These are phyloP conservation scores for Pseudogymnoascus sp. DNA, from an alignment of 2,329 filamentous ascomycete species.

Conservation along the genomic window DNA sequence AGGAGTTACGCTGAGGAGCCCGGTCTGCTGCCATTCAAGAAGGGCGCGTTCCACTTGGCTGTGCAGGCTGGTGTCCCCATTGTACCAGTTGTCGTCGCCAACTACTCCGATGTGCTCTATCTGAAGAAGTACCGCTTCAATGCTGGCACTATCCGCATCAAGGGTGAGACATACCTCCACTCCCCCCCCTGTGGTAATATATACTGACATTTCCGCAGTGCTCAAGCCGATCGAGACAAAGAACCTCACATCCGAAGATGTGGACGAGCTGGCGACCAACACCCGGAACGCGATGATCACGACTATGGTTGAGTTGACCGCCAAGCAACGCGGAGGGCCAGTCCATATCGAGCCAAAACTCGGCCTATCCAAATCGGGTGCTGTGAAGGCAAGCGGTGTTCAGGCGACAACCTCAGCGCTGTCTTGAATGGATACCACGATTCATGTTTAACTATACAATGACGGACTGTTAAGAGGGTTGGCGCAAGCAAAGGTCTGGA, in stretches of 20 bases:
- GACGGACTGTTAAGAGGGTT: background rate
- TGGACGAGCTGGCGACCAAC: constrained; percentile 62
- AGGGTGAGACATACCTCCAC: constrained; percentile 45
- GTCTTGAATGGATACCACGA: constrained; percentile 6
- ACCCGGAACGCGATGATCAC: constrained; percentile 71
- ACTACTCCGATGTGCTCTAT: constrained; percentile 68
- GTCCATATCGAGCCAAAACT: constrained; percentile 18
- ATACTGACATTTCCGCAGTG: constrained; percentile 42
- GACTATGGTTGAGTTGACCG: constrained; percentile 50
- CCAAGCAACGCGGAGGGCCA: constrained; percentile 40
- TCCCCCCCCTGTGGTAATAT: background rate
- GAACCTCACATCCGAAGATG: constrained; percentile 65
- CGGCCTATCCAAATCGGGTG: constrained; percentile 16
- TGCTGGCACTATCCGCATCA: constrained; percentile 64
- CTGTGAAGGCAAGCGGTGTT: constrained; percentile 25
- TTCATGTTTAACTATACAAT: constrained; percentile 1
- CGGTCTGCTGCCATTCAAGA: constrained; percentile 89
- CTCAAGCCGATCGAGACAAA: constrained; percentile 73
- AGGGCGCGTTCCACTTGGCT: constrained; percentile 94
- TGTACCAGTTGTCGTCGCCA: constrained; percentile 74
- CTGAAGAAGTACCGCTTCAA: constrained; percentile 59
- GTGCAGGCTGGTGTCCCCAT: constrained; percentile 91
- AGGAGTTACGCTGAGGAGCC: constrained; percentile 81
- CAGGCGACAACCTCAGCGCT: constrained; percentile 18
- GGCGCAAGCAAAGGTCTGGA: background rate